A percentile compares a stretch with the other conserved stretches of the same genome.
Conservation (phyloP, 2,329 filamentous ascomycete species). For the Didymella lethalis region DNA sequence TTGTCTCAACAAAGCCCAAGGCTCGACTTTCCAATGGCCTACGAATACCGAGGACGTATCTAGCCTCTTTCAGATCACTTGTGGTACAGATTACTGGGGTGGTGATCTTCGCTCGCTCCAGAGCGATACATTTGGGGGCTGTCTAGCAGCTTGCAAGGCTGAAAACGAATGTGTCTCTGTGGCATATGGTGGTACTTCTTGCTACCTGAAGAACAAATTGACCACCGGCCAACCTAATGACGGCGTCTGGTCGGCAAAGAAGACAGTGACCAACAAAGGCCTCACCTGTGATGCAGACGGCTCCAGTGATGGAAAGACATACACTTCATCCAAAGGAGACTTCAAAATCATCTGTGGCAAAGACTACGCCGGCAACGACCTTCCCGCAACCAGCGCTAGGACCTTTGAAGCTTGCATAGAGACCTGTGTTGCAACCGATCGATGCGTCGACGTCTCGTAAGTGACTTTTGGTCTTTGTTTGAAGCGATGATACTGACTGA, state of each 20-base stretch:
- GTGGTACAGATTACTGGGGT: slow-evolving; percentile 7
- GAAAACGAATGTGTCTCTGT: neutral
- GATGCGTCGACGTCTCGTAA: slow-evolving; percentile 12
- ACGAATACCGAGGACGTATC: neutral
- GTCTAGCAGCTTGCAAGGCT: neutral
- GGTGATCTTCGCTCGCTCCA: slow-evolving; percentile 5
- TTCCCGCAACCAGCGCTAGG: neutral
- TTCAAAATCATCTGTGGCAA: slow-evolving; percentile 10
- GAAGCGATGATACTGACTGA: neutral
- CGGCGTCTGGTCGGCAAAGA: slow-evolving; percentile 9
- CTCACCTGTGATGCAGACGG: neutral
- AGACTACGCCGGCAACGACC: slow-evolving; percentile 12
- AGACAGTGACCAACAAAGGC: neutral
- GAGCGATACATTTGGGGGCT: neutral
- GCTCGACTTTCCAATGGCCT: slow-evolving; percentile 3
- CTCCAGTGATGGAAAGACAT: slow-evolving; percentile 6
- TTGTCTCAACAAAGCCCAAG: slow-evolving; percentile 1
- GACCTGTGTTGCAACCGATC: slow-evolving; percentile 1
- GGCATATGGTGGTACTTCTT: slow-evolving; percentile 1
- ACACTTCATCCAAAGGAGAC: slow-evolving; percentile 4
- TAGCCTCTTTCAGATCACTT: neutral
- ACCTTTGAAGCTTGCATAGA: slow-evolving; percentile 11
- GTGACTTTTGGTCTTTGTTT: neutral
- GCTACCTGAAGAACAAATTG: slow-evolving; percentile 6
- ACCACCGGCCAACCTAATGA: neutral